Percentiles rank a stretch among this genome's conserved stretches.
phyloP scores from a whole-genome alignment of 2,329 filamentous ascomycete species.

The Colletotrichum zoysiae region DNA sequence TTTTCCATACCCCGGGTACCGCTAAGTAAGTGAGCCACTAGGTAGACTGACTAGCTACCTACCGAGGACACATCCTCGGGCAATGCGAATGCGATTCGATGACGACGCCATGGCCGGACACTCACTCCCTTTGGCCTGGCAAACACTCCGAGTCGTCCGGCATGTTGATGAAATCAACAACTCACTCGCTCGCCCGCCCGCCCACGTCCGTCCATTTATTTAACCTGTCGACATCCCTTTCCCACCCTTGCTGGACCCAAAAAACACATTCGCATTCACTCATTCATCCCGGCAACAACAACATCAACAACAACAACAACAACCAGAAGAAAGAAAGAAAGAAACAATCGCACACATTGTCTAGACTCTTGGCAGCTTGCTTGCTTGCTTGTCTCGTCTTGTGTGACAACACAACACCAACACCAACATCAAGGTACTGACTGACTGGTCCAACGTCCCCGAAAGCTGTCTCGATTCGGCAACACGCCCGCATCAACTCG shows the following conservation, averaged over 20 bases:
- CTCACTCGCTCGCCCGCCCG: background rate
- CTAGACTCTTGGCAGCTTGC: background rate
- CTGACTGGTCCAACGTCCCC: background rate
- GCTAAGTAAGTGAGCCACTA: too few relatives aligned
- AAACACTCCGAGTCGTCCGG: conserved; percentile 8
- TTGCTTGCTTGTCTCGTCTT: background rate
- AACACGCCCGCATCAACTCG: conserved; percentile 14
- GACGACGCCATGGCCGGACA: conserved; percentile 24
- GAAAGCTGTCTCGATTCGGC: conserved; percentile 22
- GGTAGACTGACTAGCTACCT: too few relatives aligned
- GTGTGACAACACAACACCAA: background rate
- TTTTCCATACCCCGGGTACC: too few relatives aligned
- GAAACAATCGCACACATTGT: background rate
- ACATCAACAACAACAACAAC: background rate
- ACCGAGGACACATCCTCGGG: too few relatives aligned
- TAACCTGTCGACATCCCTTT: background rate
- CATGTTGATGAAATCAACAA: background rate
- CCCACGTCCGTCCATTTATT: background rate
- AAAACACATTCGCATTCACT: background rate
- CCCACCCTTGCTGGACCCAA: too few relatives aligned
- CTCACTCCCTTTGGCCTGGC: background rate
- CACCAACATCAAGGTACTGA: background rate
- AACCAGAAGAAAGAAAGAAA: background rate
- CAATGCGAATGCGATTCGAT: conserved; percentile 21
- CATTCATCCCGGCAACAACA: background rate